phyloP scores from a whole-genome alignment of 345 rosid species.

The Schrenkiella parvula region DNA sequence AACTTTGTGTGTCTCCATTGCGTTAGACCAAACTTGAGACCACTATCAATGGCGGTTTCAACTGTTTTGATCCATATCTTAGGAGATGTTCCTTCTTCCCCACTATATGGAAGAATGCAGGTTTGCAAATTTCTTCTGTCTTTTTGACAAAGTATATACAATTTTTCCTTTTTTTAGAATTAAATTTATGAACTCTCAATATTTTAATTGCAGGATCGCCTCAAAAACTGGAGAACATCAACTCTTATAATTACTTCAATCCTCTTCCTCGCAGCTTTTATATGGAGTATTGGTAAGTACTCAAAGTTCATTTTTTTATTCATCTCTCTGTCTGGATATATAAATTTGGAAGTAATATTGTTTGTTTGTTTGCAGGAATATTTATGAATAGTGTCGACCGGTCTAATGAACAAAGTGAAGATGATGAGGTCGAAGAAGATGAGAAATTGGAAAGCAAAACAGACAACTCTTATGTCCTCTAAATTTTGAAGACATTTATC shows the following conservation, averaged over 20 bases:
- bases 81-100: conserved; percentile 99
- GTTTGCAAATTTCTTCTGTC: conserved; percentile 25
- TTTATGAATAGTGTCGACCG: conserved; percentile 68
- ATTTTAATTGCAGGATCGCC: conserved; percentile 48
- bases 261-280: conserved; percentile 67
- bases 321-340: background rate
- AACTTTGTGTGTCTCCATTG: conserved; percentile 89
- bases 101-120: conserved; percentile 92
- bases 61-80: conserved; percentile 88
- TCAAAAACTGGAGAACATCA: conserved; percentile 79
- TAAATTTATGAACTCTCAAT: background rate
- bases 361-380: conserved; percentile 50
- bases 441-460: conserved; percentile 17
- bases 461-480: conserved; percentile 13
- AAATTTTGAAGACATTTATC: conserved; percentile 11
- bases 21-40: conserved; percentile 86
- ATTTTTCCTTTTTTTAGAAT: background rate
- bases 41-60: conserved; percentile 90
- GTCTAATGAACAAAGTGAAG: conserved; percentile 48
- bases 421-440: conserved; percentile 15
- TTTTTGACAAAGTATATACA: background rate
- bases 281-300: conserved; percentile 75
- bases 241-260: conserved; percentile 71
- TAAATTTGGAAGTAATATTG: background rate
- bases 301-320: background rate